Conservation (phyloP, 192 early-diverging fungal genomes). For the Umbelopsis isabellina region DNA sequence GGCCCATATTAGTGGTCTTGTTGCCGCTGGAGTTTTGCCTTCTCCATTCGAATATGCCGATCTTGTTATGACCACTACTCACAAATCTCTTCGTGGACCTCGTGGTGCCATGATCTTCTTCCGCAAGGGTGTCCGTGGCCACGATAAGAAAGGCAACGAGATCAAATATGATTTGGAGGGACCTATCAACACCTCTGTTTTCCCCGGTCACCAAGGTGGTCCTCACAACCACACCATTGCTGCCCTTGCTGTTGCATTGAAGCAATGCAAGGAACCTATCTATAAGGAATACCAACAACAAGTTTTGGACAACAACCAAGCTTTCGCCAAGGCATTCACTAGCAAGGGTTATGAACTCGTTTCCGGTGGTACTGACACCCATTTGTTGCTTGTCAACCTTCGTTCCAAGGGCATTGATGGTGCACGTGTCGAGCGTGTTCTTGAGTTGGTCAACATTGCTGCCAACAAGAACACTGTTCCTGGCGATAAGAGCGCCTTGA, state of each 20-base stretch:
- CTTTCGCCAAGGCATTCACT: slow-evolving; percentile 79
- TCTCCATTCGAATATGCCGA: slow-evolving; percentile 93
- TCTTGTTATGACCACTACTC: slow-evolving; percentile 98
- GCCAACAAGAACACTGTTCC: slow-evolving; percentile 99
- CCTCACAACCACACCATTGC: slow-evolving; percentile 99
- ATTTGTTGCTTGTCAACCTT: slow-evolving; percentile 91
- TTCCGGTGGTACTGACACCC: slow-evolving; percentile 93
- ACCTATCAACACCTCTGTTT: slow-evolving; percentile 95
- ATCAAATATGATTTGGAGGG: slow-evolving; percentile 91
- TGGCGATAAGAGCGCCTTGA: slow-evolving; percentile 91
- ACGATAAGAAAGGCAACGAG: slow-evolving; percentile 91
- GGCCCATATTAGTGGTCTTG: slow-evolving; percentile 92
- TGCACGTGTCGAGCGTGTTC: slow-evolving; percentile 91
- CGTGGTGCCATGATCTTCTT: slow-evolving; percentile 99
- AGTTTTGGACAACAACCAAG: slow-evolving; percentile 89
- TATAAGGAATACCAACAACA: slow-evolving; percentile 92
- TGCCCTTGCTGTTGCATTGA: slow-evolving; percentile 92
- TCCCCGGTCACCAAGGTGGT: slow-evolving; percentile 98
- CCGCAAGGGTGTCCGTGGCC: slow-evolving; percentile 86
- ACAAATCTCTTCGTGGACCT: slow-evolving; percentile 98
- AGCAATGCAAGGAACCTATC: slow-evolving; percentile 75
- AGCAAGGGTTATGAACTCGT: slow-evolving; percentile 82
- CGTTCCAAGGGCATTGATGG: slow-evolving; percentile 87
- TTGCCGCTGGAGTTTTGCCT: slow-evolving; percentile 86
- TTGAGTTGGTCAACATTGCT: slow-evolving; percentile 97